A percentile compares a stretch with the other conserved stretches of the same genome.
Conservation (phyloP, 129 eudicot genomes). For the Saussurea involucrata region DNA sequence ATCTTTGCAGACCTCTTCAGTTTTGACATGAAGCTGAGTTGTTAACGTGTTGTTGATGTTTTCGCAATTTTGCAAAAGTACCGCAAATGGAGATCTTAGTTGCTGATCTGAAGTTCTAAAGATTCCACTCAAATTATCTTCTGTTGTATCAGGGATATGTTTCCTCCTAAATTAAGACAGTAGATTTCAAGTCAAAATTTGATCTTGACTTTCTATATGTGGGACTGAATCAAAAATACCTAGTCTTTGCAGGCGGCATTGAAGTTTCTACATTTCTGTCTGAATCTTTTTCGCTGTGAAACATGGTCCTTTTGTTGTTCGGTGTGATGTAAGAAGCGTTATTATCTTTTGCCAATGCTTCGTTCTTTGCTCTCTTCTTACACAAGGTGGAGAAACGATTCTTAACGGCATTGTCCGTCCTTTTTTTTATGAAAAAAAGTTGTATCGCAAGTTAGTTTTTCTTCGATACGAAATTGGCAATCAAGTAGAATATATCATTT, state of each 20-base stretch:
- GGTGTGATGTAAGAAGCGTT: conserved; percentile 46
- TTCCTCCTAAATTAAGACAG: conserved; percentile 44
- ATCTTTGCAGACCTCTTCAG: conserved; percentile 37
- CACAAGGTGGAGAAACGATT: conserved; percentile 94
- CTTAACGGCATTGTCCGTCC: conserved; percentile 99
- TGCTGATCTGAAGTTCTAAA: conserved; percentile 37
- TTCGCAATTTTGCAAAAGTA: conserved; percentile 54
- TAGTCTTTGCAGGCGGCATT: conserved; percentile 56
- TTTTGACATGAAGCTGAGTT: conserved; percentile 31
- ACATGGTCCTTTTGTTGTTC: conserved; percentile 76
- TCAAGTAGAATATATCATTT: conserved; percentile 28
- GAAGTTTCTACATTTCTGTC: conserved; percentile 42
- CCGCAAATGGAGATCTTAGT: conserved; percentile 63
- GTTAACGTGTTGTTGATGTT: conserved; percentile 27
- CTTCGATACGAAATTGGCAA: background rate
- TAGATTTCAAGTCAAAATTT: conserved; percentile 9
- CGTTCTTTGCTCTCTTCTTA: conserved; percentile 91
- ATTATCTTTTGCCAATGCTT: conserved; percentile 88
- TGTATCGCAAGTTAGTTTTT: background rate
- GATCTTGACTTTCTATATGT: background rate
- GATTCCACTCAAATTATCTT: conserved; percentile 30
- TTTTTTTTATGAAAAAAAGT: conserved; percentile 25
- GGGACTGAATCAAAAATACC: conserved; percentile 39
- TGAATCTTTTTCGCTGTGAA: conserved; percentile 37
- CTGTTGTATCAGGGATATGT: conserved; percentile 44